A percentile compares a stretch with the other conserved stretches of the same genome.
Conservation (phyloP, 2,329 filamentous ascomycete species). For the Colletotrichum liaoningense region DNA sequence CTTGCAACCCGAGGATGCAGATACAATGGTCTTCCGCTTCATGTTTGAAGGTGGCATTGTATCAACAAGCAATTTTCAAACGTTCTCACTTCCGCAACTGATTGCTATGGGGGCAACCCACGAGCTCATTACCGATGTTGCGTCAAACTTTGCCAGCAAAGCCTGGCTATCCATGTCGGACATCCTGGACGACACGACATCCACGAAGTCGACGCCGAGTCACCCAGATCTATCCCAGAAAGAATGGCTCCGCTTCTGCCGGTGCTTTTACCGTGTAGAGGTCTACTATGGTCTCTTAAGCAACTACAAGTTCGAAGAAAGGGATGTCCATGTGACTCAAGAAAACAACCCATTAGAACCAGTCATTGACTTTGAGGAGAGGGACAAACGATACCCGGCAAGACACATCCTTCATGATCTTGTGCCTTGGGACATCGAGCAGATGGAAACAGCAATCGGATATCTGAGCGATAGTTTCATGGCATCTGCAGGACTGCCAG, state of each 20-base stretch:
- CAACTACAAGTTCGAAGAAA: fast-evolving
- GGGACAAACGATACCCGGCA: no score
- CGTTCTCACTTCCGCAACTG: not conserved
- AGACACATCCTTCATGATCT: no score
- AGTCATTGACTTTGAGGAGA: no score
- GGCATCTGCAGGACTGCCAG: no score
- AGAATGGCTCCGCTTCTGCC: not conserved
- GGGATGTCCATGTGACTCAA: not conserved
- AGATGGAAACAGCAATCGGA: no score
- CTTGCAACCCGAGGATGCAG: not conserved
- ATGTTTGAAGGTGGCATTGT: not conserved
- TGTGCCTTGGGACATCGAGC: no score
- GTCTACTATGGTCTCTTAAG: not conserved
- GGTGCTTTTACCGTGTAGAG: not conserved
- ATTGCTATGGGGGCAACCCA: not conserved
- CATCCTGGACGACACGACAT: not conserved
- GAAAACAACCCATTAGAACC: no score
- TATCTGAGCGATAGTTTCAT: no score
- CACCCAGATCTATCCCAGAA: not conserved
- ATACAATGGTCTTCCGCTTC: not conserved
- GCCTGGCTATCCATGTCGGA: no score
- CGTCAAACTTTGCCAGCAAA: no score
- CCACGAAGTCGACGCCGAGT: not conserved
- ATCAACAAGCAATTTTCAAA: not conserved
- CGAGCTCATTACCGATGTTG: not conserved